Evolutionary conservation across 352 stramenopile genomes (phyloP), one percentile per base, ranked within the genome.

Genomic region (Phytophthora pistaciae): DNA sequence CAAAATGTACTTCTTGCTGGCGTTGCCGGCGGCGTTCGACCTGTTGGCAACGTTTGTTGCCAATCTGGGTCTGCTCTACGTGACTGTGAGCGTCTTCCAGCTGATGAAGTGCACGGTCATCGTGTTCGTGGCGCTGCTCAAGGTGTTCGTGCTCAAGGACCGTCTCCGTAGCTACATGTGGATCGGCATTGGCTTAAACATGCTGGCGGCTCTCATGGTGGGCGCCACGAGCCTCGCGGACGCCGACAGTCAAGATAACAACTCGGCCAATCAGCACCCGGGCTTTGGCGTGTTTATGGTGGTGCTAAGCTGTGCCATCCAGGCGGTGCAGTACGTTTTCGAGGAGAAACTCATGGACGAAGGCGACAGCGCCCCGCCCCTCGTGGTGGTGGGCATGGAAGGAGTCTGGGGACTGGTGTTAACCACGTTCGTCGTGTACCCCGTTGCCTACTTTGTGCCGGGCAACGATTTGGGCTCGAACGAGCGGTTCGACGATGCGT

Each of bases 301-400:
- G 50, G 88, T 99, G 49, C 68, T 98, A 2, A 98, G 97, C 65
- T 98, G 96, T 58, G 92, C 96, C 44, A 95, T 99, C 9, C 96
- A 99, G 75, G 92, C 93, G 2, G 79, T 98, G 25, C 96, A 99
- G 68, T 99, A 99, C 83, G 97, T 99, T 27, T 99, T 99, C 70
- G 97, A 99, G 72, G 97, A 99, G 81, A 99, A 99, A 79, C 90
- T 98, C 40, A 98, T 99, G 94, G 95, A 95, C 60, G 96, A 98
- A 74, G 93, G 96, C 58, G 86, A 97, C 59, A 94, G 89, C 56
- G 93, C 96, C 36, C 95, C 96, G 31, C 88, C 98, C 33, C 82
- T 99, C 16, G 96, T 99, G 2, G 90, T 96, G 29, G 87, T 96
- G 61, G 97, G 96, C 23, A 98, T 99, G 95, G 96, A 99, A 77